phyloP scores from a whole-genome alignment of 1,284 basidiomycete genomes.

The Tylopilus sp. region DNA sequence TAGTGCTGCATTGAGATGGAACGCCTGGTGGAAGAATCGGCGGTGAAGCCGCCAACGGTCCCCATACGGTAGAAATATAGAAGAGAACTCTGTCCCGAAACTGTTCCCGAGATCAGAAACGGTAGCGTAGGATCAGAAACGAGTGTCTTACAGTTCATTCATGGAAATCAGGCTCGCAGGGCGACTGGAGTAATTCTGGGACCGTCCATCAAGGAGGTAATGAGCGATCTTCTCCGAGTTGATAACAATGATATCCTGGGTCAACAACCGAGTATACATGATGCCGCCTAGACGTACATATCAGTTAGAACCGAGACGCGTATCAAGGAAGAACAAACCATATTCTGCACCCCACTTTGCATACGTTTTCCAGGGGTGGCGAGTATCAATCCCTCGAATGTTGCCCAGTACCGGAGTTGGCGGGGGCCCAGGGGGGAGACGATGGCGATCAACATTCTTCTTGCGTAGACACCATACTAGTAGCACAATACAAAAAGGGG shows the following conservation, averaged over 20 bases:
- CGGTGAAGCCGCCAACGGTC: slow-evolving; percentile 29
- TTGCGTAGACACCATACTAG: slow-evolving; percentile 10
- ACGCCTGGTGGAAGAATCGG: slow-evolving; percentile 28
- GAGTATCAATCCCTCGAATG: slow-evolving; percentile 13
- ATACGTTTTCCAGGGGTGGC: slow-evolving; percentile 24
- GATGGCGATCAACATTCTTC: slow-evolving; percentile 1
- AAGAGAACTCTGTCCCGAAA: slow-evolving; percentile 19
- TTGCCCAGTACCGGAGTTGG: slow-evolving; percentile 24
- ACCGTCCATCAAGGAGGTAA: slow-evolving; percentile 22
- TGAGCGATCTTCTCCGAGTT: slow-evolving; percentile 26
- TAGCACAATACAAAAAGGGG: slow-evolving; percentile 11
- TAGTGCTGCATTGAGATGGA: slow-evolving; percentile 16
- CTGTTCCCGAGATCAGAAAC: slow-evolving; percentile 7
- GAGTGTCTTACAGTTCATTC: slow-evolving; percentile 17
- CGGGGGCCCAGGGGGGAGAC: slow-evolving; percentile 22
- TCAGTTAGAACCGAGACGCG: not conserved
- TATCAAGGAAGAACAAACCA: slow-evolving; percentile 10
- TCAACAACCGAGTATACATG: slow-evolving; percentile 22
- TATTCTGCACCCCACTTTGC: slow-evolving; percentile 22
- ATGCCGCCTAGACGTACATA: slow-evolving; percentile 13
- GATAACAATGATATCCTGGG: slow-evolving; percentile 18
- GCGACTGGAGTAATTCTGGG: slow-evolving; percentile 23
- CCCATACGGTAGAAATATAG: slow-evolving; percentile 23
- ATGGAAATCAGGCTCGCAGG: slow-evolving; percentile 14
- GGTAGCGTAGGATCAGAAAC: not conserved